These are phyloP conservation scores for Tricholoma terreum DNA, from an alignment of 768 basidiomycete genomes.

Conservation along the genomic window DNA sequence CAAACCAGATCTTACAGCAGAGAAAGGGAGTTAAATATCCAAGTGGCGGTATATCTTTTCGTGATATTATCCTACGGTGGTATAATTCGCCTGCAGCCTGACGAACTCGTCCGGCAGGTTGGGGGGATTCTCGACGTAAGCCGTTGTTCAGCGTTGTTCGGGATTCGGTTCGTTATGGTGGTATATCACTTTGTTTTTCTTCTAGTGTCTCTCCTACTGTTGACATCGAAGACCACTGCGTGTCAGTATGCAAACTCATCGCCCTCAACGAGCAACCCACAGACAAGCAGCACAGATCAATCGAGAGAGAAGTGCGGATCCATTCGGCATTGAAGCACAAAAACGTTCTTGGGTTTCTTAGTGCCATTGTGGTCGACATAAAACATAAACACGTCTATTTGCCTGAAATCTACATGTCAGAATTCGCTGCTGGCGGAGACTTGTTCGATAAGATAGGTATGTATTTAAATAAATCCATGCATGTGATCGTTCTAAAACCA, in stretches of 20 bases:
- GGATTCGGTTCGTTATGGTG: not conserved
- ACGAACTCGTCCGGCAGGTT: conserved; percentile 66
- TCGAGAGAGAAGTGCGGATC: conserved; percentile 91
- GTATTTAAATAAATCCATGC: conserved; percentile 17
- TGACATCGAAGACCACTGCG: conserved; percentile 56
- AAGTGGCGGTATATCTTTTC: conserved; percentile 25
- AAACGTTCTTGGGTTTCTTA: conserved; percentile 82
- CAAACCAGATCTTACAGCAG: too few relatives aligned
- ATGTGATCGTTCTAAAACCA: not conserved
- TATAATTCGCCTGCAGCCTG: conserved; percentile 44
- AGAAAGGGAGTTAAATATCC: conserved; percentile 33
- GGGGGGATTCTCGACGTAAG: conserved; percentile 84
- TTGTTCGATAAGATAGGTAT: conserved; percentile 97
- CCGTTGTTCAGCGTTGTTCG: too few relatives aligned
- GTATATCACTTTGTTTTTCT: not conserved
- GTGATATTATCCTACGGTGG: not conserved
- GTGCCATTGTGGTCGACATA: conserved; percentile 69
- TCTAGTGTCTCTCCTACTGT: conserved; percentile 81
- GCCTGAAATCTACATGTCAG: conserved; percentile 90
- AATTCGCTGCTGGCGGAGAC: conserved; percentile 91
- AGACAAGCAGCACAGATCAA: conserved; percentile 67
- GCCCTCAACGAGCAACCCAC: conserved; percentile 59
- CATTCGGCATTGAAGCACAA: conserved; percentile 76
- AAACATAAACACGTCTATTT: conserved; percentile 55
- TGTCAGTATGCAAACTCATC: conserved; percentile 89